phyloP scores from a whole-genome alignment of 768 basidiomycete genomes.

The Filobasidium floriforme region DNA sequence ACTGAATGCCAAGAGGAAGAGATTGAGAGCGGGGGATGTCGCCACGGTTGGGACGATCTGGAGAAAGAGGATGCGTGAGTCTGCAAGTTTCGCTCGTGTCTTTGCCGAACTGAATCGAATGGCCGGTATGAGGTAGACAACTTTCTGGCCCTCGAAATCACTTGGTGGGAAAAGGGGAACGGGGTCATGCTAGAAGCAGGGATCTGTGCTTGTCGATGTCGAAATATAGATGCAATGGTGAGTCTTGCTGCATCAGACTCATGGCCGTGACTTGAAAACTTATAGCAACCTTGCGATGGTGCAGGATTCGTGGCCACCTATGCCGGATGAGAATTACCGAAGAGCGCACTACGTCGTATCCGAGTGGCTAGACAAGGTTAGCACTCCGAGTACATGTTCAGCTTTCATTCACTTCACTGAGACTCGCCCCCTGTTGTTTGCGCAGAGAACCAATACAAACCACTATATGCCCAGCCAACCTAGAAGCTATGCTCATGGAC shows the following conservation, averaged over 20 bases:
- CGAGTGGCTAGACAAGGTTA: conserved; percentile 45
- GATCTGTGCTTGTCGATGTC: conserved; percentile 37
- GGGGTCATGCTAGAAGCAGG: conserved; percentile 40
- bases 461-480: conserved; percentile 37
- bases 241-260: conserved; percentile 22
- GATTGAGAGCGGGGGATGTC: conserved; percentile 28
- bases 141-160: conserved; percentile 36
- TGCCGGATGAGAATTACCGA: conserved; percentile 41
- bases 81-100: conserved; percentile 12
- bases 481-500: conserved; percentile 39
- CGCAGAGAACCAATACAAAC: conserved; percentile 35
- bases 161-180: conserved; percentile 44
- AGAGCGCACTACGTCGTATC: conserved; percentile 40
- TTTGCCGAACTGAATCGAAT: conserved; percentile 23
- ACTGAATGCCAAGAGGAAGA: conserved; percentile 33
- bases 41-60: conserved; percentile 18
- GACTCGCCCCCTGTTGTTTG: neutral
- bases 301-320: conserved; percentile 42
- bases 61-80: conserved; percentile 15
- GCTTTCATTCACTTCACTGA: neutral
- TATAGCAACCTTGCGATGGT: neutral
- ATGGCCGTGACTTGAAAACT: too few species aligned
- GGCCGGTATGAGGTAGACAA: conserved; percentile 32
- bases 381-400: neutral
- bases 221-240: conserved; percentile 41